Evolutionary conservation across 345 rosid species (phyloP).

Genomic region (Lagerstroemia speciosa): DNA sequence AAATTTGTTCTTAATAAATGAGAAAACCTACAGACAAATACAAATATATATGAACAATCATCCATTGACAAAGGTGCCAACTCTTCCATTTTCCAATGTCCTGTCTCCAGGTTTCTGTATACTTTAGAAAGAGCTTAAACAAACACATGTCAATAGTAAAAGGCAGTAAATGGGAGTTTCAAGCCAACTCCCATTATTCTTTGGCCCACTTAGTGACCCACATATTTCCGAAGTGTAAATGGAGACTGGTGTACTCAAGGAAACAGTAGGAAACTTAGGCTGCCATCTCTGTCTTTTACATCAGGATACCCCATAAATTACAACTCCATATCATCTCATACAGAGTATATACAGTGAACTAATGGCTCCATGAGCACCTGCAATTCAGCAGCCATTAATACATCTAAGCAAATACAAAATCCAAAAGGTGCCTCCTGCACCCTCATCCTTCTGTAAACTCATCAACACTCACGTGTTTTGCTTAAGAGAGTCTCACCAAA

Average conservation of each 20-base stretch:
- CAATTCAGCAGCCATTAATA: neutral
- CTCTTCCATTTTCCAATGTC: too few relatives aligned
- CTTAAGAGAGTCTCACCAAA: neutral
- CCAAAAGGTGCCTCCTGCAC: neutral
- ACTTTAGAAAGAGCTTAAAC: neutral
- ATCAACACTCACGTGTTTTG: neutral
- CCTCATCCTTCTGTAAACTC: neutral
- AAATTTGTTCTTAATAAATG: neutral
- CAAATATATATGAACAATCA: neutral
- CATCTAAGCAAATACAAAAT: neutral
- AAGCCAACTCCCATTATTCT: neutral
- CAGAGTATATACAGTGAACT: neutral
- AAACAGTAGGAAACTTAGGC: neutral
- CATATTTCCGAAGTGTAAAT: neutral
- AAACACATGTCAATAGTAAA: neutral
- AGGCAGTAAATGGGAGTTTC: neutral
- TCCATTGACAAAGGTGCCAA: too few relatives aligned
- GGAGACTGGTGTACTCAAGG: neutral
- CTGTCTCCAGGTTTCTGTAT: neutral
- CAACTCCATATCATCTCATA: neutral
- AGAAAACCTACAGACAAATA: neutral
- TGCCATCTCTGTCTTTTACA: neutral
- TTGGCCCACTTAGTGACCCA: neutral
- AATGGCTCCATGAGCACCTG: neutral
- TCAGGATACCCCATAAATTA: neutral